Evolutionary conservation across 2,329 filamentous ascomycete genomes (phyloP).

Genomic region (Chaetomiaceae sp.): DNA sequence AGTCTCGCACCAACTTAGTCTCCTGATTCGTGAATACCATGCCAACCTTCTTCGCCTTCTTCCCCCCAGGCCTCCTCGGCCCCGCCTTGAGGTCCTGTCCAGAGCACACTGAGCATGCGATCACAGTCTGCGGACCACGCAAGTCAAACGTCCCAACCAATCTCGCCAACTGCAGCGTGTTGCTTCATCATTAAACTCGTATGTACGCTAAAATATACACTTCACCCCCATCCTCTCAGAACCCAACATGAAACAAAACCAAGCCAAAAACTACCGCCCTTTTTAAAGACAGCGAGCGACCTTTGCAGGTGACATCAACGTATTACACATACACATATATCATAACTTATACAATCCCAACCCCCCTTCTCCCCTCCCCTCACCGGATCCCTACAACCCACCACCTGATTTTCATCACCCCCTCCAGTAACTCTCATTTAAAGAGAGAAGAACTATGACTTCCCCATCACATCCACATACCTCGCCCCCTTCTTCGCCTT

Average conservation of each 20-base stretch:
- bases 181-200: not conserved
- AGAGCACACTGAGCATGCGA: too few species aligned
- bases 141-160: too few species aligned
- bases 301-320: not conserved
- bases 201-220: slow-evolving; percentile 7
- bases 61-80: slow-evolving; percentile 60
- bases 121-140: too few species aligned
- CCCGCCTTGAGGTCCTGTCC: too few species aligned
- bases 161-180: not conserved
- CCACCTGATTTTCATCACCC: not conserved
- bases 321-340: slow-evolving; percentile 6
- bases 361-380: not conserved
- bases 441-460: slow-evolving; percentile 31
- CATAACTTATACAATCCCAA: slow-evolving; percentile 3
- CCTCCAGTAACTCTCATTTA: too few species aligned
- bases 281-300: not conserved
- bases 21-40: too few species aligned
- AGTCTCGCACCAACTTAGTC: too few species aligned
- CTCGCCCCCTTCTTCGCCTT: slow-evolving; percentile 77
- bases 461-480: slow-evolving; percentile 96
- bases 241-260: not conserved
- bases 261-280: not conserved
- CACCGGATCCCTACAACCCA: not conserved
- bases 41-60: slow-evolving; percentile 76
- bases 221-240: not conserved